Conservation (phyloP, 352 stramenopile species). For the Lagenidium giganteum region DNA sequence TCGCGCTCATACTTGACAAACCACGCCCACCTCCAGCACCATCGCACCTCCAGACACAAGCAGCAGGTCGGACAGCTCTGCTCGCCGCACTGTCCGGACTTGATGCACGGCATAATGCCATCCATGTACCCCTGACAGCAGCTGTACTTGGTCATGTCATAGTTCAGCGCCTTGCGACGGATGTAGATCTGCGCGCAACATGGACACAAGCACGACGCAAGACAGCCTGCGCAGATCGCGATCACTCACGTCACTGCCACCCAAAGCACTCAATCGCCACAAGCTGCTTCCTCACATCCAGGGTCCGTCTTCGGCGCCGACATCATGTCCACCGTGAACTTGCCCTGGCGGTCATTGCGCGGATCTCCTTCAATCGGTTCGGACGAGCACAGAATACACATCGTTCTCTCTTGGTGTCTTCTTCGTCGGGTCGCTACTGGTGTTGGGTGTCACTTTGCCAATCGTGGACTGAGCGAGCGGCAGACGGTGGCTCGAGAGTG, state of each 20-base stretch:
- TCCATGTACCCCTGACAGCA: slow-evolving; percentile 94
- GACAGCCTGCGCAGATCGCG: slow-evolving; percentile 25
- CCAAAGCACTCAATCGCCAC: no score
- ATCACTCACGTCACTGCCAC: background rate
- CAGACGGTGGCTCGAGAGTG: no score
- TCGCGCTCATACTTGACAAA: background rate
- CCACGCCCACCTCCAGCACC: background rate
- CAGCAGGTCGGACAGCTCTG: slow-evolving; percentile 82
- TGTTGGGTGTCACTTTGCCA: no score
- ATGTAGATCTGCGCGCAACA: slow-evolving; percentile 90
- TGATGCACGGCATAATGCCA: slow-evolving; percentile 80
- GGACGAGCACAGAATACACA: slow-evolving; percentile 68
- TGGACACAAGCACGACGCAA: slow-evolving; percentile 77
- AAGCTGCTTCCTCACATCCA: no score
- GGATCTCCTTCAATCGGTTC: slow-evolving; percentile 63
- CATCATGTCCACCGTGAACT: slow-evolving; percentile 88
- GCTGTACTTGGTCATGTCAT: slow-evolving; percentile 90
- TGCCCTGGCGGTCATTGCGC: slow-evolving; percentile 58
- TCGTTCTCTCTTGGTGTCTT: no score
- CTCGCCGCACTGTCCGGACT: slow-evolving; percentile 85
- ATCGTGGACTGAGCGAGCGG: no score
- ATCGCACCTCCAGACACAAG: slow-evolving; percentile 83
- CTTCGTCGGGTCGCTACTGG: no score
- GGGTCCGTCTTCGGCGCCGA: slow-evolving; percentile 75
- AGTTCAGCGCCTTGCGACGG: slow-evolving; percentile 87